Evolutionary conservation across 495 filamentous ascomycete species (phyloP).

Genomic region (Hypoxylon fuscum): DNA sequence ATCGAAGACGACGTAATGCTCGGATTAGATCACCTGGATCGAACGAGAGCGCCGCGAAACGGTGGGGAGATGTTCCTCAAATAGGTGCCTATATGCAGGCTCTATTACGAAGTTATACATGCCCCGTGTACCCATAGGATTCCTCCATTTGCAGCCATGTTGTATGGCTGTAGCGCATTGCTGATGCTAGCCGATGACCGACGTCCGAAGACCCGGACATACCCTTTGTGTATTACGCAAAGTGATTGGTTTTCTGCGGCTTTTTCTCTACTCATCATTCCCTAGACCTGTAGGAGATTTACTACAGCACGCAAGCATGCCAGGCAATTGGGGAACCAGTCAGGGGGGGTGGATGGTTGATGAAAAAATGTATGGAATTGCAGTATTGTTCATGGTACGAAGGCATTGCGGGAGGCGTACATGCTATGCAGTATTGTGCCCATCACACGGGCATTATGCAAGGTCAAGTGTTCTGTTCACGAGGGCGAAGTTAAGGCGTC

Average conservation of each 20-base stretch:
- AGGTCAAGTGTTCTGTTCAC: too few relatives aligned
- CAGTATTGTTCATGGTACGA: slow-evolving; percentile 21
- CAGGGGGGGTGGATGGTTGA: slow-evolving; percentile 3
- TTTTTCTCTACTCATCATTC: slow-evolving; percentile 6
- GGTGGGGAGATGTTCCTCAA: slow-evolving; percentile 67
- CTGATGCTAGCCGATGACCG: slow-evolving; percentile 5
- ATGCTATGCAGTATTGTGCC: slow-evolving; percentile 13
- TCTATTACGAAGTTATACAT: slow-evolving; percentile 1
- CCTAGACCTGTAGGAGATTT: slow-evolving; percentile 10
- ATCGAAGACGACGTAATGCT: slow-evolving; percentile 76
- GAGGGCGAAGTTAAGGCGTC: slow-evolving; percentile 15
- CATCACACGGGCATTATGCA: slow-evolving; percentile 9
- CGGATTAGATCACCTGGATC: slow-evolving; percentile 91
- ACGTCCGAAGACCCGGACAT: slow-evolving; percentile 8
- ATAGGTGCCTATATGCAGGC: slow-evolving; percentile 42
- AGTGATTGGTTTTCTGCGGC: slow-evolving; percentile 25
- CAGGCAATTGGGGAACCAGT: slow-evolving; percentile 13
- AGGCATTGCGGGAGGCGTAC: slow-evolving; percentile 14
- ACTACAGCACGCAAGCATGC: slow-evolving; percentile 2
- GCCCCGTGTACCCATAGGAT: not conserved
- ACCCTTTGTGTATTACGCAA: slow-evolving; percentile 35
- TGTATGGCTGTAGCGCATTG: slow-evolving; percentile 1
- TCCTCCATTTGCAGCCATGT: not conserved
- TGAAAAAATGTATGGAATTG: slow-evolving; percentile 17
- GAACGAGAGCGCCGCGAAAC: slow-evolving; percentile 59